Evolutionary conservation across 805 yeast species (phyloP).

Genomic region (Suhomyces pyralidae): DNA sequence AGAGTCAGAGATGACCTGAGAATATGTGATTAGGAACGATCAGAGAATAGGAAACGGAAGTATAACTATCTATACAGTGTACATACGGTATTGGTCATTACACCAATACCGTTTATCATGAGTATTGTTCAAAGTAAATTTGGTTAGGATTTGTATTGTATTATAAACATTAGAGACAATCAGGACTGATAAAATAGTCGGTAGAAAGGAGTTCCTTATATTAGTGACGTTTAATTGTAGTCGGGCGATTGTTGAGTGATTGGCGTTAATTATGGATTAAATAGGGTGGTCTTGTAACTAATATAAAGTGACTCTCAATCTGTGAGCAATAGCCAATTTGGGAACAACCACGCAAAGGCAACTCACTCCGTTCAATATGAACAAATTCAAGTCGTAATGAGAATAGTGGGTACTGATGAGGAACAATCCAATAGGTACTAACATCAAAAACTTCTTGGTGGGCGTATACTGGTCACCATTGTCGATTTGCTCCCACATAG

Average conservation of each 20-base stretch:
- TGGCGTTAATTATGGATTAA: not conserved
- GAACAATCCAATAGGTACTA: constrained; percentile 89
- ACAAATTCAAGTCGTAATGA: constrained; percentile 74
- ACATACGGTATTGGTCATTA: not conserved
- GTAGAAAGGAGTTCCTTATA: not conserved
- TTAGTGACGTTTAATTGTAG: not conserved
- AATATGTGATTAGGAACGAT: not conserved
- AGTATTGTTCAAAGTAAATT: no score
- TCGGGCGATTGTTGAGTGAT: not conserved
- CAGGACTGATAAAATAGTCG: not conserved
- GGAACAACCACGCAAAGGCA: constrained; percentile 89
- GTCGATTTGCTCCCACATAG: constrained; percentile 98
- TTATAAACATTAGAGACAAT: not conserved
- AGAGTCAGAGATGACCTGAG: not conserved
- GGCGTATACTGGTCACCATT: constrained; percentile 98
- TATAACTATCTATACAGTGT: not conserved
- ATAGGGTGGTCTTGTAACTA: constrained; percentile 4
- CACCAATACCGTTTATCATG: no score
- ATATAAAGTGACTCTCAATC: constrained; percentile 63
- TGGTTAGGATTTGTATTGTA: not conserved
- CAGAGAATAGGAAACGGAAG: not conserved
- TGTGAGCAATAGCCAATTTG: constrained; percentile 78
- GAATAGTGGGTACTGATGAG: constrained; percentile 87
- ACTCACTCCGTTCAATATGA: constrained; percentile 73
- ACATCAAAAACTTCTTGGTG: constrained; percentile 84